These are phyloP conservation scores for Gossypium thurberi DNA, from an alignment of 345 rosid species.

Conservation along the genomic window DNA sequence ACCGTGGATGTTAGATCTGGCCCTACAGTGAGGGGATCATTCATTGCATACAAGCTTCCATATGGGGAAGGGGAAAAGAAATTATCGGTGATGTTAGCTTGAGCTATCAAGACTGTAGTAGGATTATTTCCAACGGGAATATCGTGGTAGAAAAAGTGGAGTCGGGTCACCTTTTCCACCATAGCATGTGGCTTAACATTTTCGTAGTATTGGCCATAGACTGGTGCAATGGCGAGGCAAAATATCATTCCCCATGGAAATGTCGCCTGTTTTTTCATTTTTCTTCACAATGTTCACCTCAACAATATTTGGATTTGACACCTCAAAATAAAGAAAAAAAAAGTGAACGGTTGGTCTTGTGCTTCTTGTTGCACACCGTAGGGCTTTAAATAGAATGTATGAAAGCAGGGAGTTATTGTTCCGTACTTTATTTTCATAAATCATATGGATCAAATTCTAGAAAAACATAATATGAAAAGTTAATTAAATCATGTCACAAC, in stretches of 20 bases:
- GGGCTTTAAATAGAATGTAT: background rate
- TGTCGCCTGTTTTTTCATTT: background rate
- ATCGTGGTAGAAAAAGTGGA: background rate
- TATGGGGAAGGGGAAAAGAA: background rate
- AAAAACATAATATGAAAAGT: too few relatives aligned
- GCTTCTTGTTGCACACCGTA: background rate
- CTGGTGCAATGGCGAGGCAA: background rate
- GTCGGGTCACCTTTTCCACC: background rate
- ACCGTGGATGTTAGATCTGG: background rate
- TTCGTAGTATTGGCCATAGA: background rate
- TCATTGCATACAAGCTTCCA: background rate
- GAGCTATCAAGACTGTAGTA: background rate
- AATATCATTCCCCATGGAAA: background rate
- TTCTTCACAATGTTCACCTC: background rate
- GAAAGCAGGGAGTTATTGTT: too few relatives aligned
- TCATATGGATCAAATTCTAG: too few relatives aligned
- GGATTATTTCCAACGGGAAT: background rate
- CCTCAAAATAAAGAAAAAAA: too few relatives aligned
- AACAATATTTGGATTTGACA: background rate
- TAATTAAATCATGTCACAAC: too few relatives aligned
- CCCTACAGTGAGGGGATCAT: background rate
- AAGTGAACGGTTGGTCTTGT: background rate
- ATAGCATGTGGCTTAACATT: background rate
- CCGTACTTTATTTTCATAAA: too few relatives aligned
- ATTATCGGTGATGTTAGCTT: background rate